Evolutionary conservation across 257 asterid genomes (phyloP).

Genomic region (Forsythia viridissima): DNA sequence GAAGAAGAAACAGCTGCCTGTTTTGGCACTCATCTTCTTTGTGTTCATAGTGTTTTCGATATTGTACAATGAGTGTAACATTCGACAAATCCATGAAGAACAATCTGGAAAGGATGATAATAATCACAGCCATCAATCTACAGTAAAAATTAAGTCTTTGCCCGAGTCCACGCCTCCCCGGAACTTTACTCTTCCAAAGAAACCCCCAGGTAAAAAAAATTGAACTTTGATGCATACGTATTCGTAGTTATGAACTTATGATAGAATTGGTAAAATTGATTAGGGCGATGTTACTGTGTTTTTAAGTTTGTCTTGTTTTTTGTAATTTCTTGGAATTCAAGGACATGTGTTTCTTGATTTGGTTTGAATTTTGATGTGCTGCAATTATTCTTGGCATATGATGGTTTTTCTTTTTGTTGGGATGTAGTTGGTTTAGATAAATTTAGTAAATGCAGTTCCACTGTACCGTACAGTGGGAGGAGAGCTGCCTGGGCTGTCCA

Average conservation of each 20-base stretch:
- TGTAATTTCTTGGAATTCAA: conserved; percentile 21
- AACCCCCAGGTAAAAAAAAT: conserved; percentile 41
- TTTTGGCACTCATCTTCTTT: conserved; percentile 51
- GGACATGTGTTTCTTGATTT: conserved; percentile 3
- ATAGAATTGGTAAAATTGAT: background rate
- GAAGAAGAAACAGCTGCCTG: conserved; percentile 60
- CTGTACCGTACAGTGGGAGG: conserved; percentile 69
- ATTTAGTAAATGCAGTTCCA: conserved; percentile 57
- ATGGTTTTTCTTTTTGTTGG: conserved; percentile 17
- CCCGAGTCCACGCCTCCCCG: conserved; percentile 33
- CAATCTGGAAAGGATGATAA: conserved; percentile 16
- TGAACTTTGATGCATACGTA: conserved; percentile 1
- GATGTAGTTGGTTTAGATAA: conserved; percentile 56
- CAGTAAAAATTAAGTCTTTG: conserved; percentile 20
- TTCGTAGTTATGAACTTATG: background rate
- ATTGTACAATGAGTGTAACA: conserved; percentile 55
- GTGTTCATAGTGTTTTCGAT: conserved; percentile 55
- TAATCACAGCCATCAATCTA: conserved; percentile 21
- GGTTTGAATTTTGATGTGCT: conserved; percentile 11
- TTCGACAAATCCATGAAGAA: conserved; percentile 47
- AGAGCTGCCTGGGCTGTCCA: conserved; percentile 43
- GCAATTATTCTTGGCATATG: background rate
- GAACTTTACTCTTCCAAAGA: conserved; percentile 34
- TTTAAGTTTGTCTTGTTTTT: background rate
- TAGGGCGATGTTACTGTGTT: background rate